phyloP scores from a whole-genome alignment of 768 basidiomycete genomes.

The Lactarius deliciosus region DNA sequence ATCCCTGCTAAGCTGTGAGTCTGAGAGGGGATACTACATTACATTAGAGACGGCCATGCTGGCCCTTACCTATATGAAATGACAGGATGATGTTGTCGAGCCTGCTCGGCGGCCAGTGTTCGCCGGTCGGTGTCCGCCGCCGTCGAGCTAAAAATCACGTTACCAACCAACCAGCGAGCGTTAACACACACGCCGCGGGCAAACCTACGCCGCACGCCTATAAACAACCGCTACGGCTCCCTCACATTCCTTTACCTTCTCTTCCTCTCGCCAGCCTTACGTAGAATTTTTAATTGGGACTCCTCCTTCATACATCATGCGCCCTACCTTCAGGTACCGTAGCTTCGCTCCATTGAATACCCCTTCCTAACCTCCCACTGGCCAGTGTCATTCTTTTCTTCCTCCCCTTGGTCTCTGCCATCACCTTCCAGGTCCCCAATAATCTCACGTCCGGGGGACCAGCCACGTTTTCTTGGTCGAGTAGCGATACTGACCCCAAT shows the following conservation, averaged over 20 bases:
- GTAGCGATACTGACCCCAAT: not conserved
- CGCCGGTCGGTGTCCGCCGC: not conserved
- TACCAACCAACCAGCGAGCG: too few species aligned
- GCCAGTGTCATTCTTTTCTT: slow-evolving; percentile 18
- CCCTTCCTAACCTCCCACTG: not conserved
- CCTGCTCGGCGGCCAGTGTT: too few species aligned
- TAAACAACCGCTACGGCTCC: not conserved
- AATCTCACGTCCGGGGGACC: slow-evolving; percentile 19
- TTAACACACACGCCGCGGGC: not conserved
- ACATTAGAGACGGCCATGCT: not conserved
- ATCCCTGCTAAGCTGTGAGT: slow-evolving; percentile 54
- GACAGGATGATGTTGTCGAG: not conserved
- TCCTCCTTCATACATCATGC: slow-evolving; percentile 10
- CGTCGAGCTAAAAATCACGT: not conserved
- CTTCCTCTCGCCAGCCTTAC: not conserved
- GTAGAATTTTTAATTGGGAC: not conserved
- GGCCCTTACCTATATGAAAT: not conserved
- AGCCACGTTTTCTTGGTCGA: slow-evolving; percentile 14
- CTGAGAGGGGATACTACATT: not conserved
- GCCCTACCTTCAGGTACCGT: slow-evolving; percentile 8
- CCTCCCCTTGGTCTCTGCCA: slow-evolving; percentile 25
- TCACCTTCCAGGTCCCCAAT: slow-evolving; percentile 4
- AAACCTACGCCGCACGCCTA: not conserved
- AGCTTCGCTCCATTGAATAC: not conserved
- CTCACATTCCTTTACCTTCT: not conserved